Conservation (phyloP, 73 alveolate genomes). For the Blepharisma japonicum region DNA sequence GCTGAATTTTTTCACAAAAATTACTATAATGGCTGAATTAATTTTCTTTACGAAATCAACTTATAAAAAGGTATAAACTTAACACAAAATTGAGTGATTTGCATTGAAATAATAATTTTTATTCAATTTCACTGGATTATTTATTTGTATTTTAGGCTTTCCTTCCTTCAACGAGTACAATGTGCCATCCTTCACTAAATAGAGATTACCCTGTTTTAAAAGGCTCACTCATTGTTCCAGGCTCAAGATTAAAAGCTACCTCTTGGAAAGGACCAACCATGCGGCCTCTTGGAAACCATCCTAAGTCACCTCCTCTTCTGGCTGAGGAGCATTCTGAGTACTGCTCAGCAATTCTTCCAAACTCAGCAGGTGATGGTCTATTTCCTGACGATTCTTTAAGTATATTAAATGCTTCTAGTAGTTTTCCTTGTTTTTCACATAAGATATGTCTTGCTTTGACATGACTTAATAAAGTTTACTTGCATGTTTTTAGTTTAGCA, state of each 20-base stretch:
- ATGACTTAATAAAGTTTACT: conserved; percentile 34
- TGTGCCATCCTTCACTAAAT: conserved; percentile 55
- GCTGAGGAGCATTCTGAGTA: conserved; percentile 85
- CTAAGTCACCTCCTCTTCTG: conserved; percentile 94
- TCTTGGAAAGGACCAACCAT: conserved; percentile 91
- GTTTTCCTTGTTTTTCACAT: conserved; percentile 54
- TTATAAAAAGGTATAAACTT: no score
- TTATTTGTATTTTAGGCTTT: conserved; percentile 33
- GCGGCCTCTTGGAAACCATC: conserved; percentile 86
- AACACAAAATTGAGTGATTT: no score
- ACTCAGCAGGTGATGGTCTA: conserved; percentile 61
- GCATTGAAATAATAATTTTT: no score
- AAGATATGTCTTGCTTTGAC: conserved; percentile 67
- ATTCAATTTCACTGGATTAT: no score
- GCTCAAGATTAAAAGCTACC: conserved; percentile 82
- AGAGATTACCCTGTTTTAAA: conserved; percentile 37
- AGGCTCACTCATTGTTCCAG: conserved; percentile 66
- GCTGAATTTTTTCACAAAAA: no score
- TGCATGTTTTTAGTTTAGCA: conserved; percentile 13
- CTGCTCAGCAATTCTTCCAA: conserved; percentile 74
- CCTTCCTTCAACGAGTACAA: conserved; percentile 66
- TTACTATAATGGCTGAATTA: no score
- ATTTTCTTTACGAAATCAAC: no score
- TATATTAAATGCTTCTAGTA: conserved; percentile 52
- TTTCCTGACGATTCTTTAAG: conserved; percentile 51